Evolutionary conservation across 78 protist genomes (phyloP).

Genomic region (Dictyostelium brefeldianum): DNA sequence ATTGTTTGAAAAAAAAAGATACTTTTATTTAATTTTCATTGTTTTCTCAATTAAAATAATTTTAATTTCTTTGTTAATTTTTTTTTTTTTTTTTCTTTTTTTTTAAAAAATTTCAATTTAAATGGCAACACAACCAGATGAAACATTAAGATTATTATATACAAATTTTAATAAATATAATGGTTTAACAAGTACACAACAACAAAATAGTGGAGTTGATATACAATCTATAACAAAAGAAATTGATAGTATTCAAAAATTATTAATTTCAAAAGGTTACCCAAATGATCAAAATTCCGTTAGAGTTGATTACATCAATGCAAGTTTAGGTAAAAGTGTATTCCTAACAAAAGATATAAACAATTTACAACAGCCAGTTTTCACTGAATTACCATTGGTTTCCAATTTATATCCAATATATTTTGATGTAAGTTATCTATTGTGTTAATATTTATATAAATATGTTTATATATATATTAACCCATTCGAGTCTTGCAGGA

Average conservation of each 20-base stretch:
- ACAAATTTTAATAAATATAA: not conserved
- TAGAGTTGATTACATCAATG: constrained; percentile 11
- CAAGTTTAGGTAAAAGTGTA: constrained; percentile 49
- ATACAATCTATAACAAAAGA: constrained; percentile 1
- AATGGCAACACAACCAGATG: not conserved
- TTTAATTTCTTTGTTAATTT: too few relatives aligned
- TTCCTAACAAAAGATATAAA: not conserved
- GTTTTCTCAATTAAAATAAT: too few relatives aligned
- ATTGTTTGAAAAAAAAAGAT: too few relatives aligned
- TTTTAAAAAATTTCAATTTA: not conserved
- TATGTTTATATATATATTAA: not conserved
- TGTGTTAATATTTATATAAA: not conserved
- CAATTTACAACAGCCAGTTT: not conserved
- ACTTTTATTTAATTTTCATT: too few relatives aligned
- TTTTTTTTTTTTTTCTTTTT: too few relatives aligned
- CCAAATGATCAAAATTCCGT: not conserved
- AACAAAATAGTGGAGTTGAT: not conserved
- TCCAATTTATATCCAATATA: constrained; percentile 24
- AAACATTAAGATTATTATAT: constrained; percentile 10
- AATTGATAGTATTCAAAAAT: not conserved
- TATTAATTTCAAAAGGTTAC: not conserved
- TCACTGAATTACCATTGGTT: constrained; percentile 45
- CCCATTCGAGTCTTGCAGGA: not conserved
- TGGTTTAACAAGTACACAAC: not conserved
- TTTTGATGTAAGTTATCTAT: not conserved